Base-by-base conservation (phyloP, 768 basidiomycete genomes). In the Leccinum incarnatum region DNA sequence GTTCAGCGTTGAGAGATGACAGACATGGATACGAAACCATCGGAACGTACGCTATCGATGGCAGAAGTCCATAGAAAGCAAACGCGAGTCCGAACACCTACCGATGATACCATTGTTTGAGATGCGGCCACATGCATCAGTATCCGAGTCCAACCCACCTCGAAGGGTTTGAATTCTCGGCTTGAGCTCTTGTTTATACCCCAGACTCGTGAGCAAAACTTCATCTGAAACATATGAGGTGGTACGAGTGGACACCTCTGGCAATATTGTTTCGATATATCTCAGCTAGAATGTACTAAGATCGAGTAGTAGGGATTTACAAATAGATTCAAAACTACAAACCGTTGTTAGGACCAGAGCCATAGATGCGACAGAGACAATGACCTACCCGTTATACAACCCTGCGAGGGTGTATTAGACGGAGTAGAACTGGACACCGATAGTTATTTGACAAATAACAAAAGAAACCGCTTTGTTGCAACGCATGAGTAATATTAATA, bases 51-150 rank as follows among this genome's bases (percentile, higher is more conserved):
- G 85, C 81, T 46, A 88, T 86, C 0, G 87, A 81, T 19, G 81
- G 86, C 1, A 87, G 79, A 17, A 88, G 65, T 0, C 87, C 87
- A 53, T 87, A 85, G 58, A 88, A 83, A 5, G 83, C 84, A 68
- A 89, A 89, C 0, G 83, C 82, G 21, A 88, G 76, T 1, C 87
- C 86, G 59, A 88, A 88, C 10, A 86, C 83, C 83, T 89, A 65
- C 71, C 27, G 32, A 64, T 66, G 2, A 10, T 23, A 8, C n/a
- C 34, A 5, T 42, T 12, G 19, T 15, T 25, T 19, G 50, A 29
- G 2, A 27, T 21, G 2, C 8, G 2, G 11, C 27, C 4, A 25
- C 17, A 40, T 30, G 15, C 21, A 3, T 17, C 21, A 15, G 8
- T 25, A 45, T 15, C 5, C 34, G 34, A 36, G 36, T n/a, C 40